Percentiles rank a stretch among this genome's conserved stretches.
Conservation (phyloP, 75 land plant genomes). For the Pseudotsuga menziesii region DNA sequence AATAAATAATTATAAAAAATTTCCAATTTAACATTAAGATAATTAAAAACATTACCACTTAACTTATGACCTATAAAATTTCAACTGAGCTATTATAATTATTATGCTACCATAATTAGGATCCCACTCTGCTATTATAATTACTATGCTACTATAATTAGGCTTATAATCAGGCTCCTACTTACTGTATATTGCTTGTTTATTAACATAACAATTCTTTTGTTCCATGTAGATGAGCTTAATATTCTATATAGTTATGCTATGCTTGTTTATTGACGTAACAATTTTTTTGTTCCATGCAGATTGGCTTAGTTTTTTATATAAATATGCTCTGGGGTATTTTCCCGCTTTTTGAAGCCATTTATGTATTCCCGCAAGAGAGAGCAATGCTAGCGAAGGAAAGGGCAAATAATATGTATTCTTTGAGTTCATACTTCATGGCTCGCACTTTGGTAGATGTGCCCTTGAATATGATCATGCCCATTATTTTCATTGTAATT, state of each 20-base stretch:
- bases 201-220: neutral
- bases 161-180: too few relatives aligned
- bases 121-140: too few relatives aligned
- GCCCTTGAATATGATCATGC: constrained; percentile 28
- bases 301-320: constrained; percentile 39
- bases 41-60: too few relatives aligned
- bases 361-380: constrained; percentile 40
- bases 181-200: too few relatives aligned
- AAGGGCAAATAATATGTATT: constrained; percentile 40
- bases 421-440: constrained; percentile 38
- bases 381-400: constrained; percentile 39
- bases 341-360: constrained; percentile 35
- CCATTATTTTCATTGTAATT: constrained; percentile 22
- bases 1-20: too few relatives aligned
- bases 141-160: too few relatives aligned
- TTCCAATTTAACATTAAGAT: too few relatives aligned
- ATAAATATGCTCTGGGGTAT: constrained; percentile 35
- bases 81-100: too few relatives aligned
- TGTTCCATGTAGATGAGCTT: constrained; percentile 22
- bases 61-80: too few relatives aligned
- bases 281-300: neutral
- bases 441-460: constrained; percentile 28
- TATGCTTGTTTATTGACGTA: constrained; percentile 6
- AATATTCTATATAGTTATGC: constrained; percentile 28
- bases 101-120: too few relatives aligned